Conservation (phyloP, 129 eudicot species). For the Flaveria bidentis region DNA sequence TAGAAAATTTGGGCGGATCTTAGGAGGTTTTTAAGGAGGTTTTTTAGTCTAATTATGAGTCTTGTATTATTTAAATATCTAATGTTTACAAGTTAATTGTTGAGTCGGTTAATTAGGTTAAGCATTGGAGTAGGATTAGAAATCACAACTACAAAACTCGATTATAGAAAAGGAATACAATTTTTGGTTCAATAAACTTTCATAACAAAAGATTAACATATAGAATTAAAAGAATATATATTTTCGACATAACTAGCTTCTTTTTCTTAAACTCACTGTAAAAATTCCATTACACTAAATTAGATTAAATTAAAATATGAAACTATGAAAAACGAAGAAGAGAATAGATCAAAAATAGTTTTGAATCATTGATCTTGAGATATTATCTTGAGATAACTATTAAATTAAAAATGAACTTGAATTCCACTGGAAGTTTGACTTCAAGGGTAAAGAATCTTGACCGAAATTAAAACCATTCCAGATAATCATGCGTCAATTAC, state of each 20-base stretch:
- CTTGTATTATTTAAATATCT: too few relatives aligned
- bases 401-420: background rate
- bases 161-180: too few relatives aligned
- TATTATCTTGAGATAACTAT: background rate
- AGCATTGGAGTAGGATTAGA: too few relatives aligned
- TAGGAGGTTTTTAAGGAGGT: too few relatives aligned
- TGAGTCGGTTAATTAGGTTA: too few relatives aligned
- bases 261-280: background rate
- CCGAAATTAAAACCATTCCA: slow-evolving; percentile 3
- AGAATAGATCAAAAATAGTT: background rate
- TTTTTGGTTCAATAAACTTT: too few relatives aligned
- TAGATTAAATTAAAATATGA: background rate
- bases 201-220: too few relatives aligned
- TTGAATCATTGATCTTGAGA: background rate
- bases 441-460: slow-evolving; percentile 2
- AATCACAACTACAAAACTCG: too few relatives aligned
- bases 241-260: background rate
- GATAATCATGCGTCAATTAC: slow-evolving; percentile 15
- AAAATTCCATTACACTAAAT: background rate
- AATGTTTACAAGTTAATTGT: too few relatives aligned
- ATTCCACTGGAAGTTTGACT: slow-evolving; percentile 23
- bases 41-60: too few relatives aligned
- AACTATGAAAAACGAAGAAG: background rate
- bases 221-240: background rate
- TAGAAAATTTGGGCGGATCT: too few relatives aligned